phyloP scores from a whole-genome alignment of 805 yeast species.

The Isabelozyma gotoi region DNA sequence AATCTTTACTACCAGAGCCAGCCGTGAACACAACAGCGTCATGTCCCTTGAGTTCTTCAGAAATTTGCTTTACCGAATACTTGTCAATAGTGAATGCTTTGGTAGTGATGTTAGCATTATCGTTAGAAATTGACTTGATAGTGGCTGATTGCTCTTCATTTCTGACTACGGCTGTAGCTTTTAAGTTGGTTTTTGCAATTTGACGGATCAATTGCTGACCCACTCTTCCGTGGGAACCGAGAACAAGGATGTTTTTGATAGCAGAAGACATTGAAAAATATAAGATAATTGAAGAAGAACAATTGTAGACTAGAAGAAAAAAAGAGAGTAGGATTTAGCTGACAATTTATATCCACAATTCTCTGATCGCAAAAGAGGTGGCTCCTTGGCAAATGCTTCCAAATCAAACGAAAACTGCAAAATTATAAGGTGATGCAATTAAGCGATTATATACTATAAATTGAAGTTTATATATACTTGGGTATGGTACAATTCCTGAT shows the following conservation, averaged over 20 bases:
- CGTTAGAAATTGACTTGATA: constrained; percentile 36
- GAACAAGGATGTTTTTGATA: constrained; percentile 19
- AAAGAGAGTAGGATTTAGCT: too few species aligned
- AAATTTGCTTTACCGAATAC: constrained; percentile 30
- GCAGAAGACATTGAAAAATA: neutral
- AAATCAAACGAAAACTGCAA: too few species aligned
- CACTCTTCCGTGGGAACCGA: constrained; percentile 67
- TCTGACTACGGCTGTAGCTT: constrained; percentile 45
- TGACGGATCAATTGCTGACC: constrained; percentile 47
- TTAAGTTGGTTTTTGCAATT: constrained; percentile 19
- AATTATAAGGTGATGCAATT: neutral
- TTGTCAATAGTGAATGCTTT: constrained; percentile 39
- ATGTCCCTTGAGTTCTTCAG: constrained; percentile 40
- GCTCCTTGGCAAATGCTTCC: too few species aligned
- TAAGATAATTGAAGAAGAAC: neutral
- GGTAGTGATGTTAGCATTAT: constrained; percentile 24
- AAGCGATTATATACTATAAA: neutral
- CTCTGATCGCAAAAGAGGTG: too few species aligned
- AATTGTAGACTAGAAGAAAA: neutral
- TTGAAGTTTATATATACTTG: too few species aligned
- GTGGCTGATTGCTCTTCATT: constrained; percentile 42
- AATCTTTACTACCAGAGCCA: constrained; percentile 60
- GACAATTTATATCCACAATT: too few species aligned
- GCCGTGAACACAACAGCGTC: constrained; percentile 62
- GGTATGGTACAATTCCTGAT: constrained; percentile 38